These are phyloP conservation scores for Verticillium zaregamsianum DNA, from an alignment of 2,329 filamentous ascomycete genomes.

Conservation along the genomic window DNA sequence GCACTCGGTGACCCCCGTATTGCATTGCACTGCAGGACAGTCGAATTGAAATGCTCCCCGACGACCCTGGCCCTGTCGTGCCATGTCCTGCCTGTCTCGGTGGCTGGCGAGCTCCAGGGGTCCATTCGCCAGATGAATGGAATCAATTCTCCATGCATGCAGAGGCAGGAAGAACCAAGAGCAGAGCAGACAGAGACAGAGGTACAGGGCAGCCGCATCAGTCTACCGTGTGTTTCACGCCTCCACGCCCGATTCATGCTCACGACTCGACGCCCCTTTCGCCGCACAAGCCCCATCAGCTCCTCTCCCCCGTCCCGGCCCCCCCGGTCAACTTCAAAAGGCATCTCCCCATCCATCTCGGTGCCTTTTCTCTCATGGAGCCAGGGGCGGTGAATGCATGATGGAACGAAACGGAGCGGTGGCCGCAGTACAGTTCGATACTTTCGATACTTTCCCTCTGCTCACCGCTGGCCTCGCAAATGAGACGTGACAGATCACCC, in stretches of 20 bases:
- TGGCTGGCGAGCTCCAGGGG: neutral
- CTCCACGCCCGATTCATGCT: neutral
- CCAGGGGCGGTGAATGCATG: neutral
- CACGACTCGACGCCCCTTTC: neutral
- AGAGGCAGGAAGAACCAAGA: neutral
- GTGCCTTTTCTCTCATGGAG: neutral
- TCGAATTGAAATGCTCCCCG: neutral
- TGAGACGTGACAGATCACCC: slow-evolving; percentile 1
- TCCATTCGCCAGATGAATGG: neutral
- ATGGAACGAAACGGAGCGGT: neutral
- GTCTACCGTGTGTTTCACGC: neutral
- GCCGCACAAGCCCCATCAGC: neutral
- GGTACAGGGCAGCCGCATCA: neutral
- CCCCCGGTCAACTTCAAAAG: neutral
- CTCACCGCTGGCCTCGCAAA: neutral
- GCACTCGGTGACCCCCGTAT: neutral
- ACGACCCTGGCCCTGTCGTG: neutral
- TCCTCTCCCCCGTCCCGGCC: neutral
- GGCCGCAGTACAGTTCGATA: neutral
- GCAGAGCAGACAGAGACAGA: neutral
- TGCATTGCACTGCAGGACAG: neutral
- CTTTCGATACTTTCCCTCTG: neutral
- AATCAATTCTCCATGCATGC: neutral
- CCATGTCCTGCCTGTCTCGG: neutral
- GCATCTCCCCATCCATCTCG: neutral